phyloP scores from a whole-genome alignment of 2,329 filamentous ascomycete species.

The Calonectria leucothoes region DNA sequence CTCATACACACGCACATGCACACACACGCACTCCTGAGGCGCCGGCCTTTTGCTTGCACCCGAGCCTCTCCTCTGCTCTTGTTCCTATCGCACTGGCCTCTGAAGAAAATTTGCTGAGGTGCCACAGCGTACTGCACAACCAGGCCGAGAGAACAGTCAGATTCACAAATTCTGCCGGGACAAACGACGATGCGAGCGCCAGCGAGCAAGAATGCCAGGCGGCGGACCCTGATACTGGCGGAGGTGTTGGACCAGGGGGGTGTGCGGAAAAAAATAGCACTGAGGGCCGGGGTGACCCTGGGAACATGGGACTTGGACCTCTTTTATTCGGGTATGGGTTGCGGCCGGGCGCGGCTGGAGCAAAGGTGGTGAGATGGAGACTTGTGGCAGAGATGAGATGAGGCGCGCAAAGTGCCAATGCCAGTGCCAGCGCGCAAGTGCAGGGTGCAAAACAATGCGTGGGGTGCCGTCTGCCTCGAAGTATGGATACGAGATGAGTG shows the following conservation, averaged over 20 bases:
- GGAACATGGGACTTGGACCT: slow-evolving; percentile 20
- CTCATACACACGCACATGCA: neutral
- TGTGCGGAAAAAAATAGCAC: slow-evolving; percentile 9
- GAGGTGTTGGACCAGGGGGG: slow-evolving; percentile 15
- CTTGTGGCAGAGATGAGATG: slow-evolving; percentile 14
- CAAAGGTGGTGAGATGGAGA: slow-evolving; percentile 6
- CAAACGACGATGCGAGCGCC: neutral
- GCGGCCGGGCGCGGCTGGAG: slow-evolving; percentile 22
- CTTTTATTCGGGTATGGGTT: slow-evolving; percentile 20
- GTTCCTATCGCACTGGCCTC: neutral
- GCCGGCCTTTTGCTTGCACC: neutral
- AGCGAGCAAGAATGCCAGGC: slow-evolving; percentile 18
- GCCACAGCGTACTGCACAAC: neutral
- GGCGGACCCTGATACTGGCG: slow-evolving; percentile 25
- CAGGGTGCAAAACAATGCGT: neutral
- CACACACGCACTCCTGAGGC: neutral
- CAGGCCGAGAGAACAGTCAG: neutral
- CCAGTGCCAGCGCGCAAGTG: slow-evolving; percentile 4
- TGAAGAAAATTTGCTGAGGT: neutral
- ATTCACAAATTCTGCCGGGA: neutral
- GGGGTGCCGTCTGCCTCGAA: neutral
- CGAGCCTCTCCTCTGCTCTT: neutral
- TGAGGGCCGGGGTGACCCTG: slow-evolving; percentile 14
- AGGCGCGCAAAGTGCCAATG: slow-evolving; percentile 8
- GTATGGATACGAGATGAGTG: slow-evolving; percentile 1